Evolutionary conservation across 805 yeast genomes (phyloP).

Genomic region (Kuraishia floccosa): DNA sequence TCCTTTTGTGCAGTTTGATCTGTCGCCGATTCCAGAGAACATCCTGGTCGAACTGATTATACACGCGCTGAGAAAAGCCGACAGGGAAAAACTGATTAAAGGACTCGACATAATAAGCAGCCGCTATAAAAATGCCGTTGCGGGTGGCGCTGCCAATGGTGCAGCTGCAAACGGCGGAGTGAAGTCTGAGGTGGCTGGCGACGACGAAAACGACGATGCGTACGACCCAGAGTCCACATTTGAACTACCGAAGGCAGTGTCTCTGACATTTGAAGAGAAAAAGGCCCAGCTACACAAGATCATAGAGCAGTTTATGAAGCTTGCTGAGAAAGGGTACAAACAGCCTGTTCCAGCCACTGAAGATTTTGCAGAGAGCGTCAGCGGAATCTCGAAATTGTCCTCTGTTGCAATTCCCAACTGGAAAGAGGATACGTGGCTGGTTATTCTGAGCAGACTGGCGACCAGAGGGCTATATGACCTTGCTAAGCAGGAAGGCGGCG

Average conservation of each 20-base stretch:
- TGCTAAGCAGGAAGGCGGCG: slow-evolving; percentile 2
- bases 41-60: slow-evolving; percentile 54
- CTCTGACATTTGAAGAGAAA: slow-evolving; percentile 40
- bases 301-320: slow-evolving; percentile 44
- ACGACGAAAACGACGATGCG: slow-evolving; percentile 10
- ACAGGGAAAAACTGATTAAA: slow-evolving; percentile 39
- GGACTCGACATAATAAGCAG: slow-evolving; percentile 63
- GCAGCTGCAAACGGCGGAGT: background rate
- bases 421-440: slow-evolving; percentile 65
- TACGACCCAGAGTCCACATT: slow-evolving; percentile 19
- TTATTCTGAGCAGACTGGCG: slow-evolving; percentile 63
- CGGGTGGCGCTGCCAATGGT: slow-evolving; percentile 5
- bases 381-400: slow-evolving; percentile 3
- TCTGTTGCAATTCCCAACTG: slow-evolving; percentile 39
- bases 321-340: slow-evolving; percentile 24
- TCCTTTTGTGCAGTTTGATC: slow-evolving; percentile 55
- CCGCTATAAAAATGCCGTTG: slow-evolving; percentile 43
- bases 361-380: background rate
- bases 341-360: background rate
- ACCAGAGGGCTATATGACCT: slow-evolving; percentile 58
- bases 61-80: slow-evolving; percentile 49
- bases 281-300: slow-evolving; percentile 44
- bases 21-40: slow-evolving; percentile 54
- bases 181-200: slow-evolving; percentile 1
- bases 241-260: slow-evolving; percentile 44